These are phyloP conservation scores for Vitis labrusca DNA, from an alignment of 164 flowering plant genomes.

Conservation along the genomic window DNA sequence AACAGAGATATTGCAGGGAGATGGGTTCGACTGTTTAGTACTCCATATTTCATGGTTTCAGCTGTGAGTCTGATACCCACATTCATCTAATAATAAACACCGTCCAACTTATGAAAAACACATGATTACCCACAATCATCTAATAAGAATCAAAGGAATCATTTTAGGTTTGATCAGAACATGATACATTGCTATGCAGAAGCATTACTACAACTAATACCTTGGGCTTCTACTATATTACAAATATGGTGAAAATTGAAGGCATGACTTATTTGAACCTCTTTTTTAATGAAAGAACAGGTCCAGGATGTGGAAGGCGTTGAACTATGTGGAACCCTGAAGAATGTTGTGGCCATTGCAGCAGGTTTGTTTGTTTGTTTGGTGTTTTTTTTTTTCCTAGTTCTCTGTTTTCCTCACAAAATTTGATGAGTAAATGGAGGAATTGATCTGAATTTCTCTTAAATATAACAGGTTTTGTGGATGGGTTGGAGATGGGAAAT, in stretches of 20 bases:
- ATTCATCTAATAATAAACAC: neutral
- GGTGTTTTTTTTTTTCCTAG: neutral
- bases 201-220: no score
- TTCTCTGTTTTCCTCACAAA: neutral
- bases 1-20: slow-evolving; percentile 65
- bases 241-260: no score
- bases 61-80: slow-evolving; percentile 50
- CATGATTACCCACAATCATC: no score
- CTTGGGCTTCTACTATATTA: no score
- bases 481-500: slow-evolving; percentile 96
- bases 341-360: slow-evolving; percentile 92
- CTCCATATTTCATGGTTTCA: slow-evolving; percentile 81
- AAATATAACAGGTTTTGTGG: slow-evolving; percentile 74
- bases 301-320: slow-evolving; percentile 95
- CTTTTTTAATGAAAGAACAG: slow-evolving; percentile 29
- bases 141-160: no score
- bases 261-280: no score
- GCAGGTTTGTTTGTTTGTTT: slow-evolving; percentile 54
- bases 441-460: neutral
- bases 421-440: neutral
- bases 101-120: no score
- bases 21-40: slow-evolving; percentile 82
- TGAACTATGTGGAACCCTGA: slow-evolving; percentile 92
- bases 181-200: no score
- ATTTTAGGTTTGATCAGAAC: no score